These are phyloP conservation scores for Trametes coccinea DNA, from an alignment of 768 basidiomycete species.

Conservation along the genomic window DNA sequence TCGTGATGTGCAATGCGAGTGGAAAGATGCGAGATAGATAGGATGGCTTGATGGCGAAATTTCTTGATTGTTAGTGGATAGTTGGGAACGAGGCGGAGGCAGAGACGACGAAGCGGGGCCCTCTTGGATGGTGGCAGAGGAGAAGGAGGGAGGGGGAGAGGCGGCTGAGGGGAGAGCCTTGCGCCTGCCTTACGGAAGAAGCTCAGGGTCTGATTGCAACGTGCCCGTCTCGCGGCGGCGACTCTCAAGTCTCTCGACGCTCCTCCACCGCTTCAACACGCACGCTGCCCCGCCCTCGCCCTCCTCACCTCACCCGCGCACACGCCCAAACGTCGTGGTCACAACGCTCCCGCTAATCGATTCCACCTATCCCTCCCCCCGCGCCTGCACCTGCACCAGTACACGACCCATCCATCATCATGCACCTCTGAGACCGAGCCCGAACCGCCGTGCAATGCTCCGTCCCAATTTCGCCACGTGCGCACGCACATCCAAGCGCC, in stretches of 20 bases:
- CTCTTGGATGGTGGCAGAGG: constrained; percentile 18
- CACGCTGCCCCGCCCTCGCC: constrained; percentile 12
- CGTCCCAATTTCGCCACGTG: constrained; percentile 16
- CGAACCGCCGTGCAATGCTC: constrained; percentile 3
- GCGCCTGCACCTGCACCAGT: neutral
- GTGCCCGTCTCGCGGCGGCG: constrained; percentile 64
- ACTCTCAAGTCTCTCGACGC: constrained; percentile 35
- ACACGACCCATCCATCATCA: neutral
- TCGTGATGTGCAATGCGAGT: constrained; percentile 50
- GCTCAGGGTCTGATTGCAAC: constrained; percentile 72
- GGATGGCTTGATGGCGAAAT: constrained; percentile 24
- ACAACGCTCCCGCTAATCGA: constrained; percentile 12
- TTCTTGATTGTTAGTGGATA: neutral
- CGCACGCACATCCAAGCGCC: constrained; percentile 3
- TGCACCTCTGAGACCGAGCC: neutral
- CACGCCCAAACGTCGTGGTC: constrained; percentile 29
- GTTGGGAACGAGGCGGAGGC: constrained; percentile 25
- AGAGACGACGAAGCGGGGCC: neutral
- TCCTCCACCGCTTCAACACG: neutral
- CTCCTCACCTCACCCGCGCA: neutral
- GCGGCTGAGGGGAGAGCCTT: constrained; percentile 63
- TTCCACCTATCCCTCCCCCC: neutral
- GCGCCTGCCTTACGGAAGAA: constrained; percentile 46
- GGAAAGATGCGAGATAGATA: constrained; percentile 37
- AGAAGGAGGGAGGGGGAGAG: constrained; percentile 47